Percentiles rank a stretch among this genome's conserved stretches.
Evolutionary conservation across 768 basidiomycete species (phyloP).

Genomic region (Leccinellum rugosiceps): DNA sequence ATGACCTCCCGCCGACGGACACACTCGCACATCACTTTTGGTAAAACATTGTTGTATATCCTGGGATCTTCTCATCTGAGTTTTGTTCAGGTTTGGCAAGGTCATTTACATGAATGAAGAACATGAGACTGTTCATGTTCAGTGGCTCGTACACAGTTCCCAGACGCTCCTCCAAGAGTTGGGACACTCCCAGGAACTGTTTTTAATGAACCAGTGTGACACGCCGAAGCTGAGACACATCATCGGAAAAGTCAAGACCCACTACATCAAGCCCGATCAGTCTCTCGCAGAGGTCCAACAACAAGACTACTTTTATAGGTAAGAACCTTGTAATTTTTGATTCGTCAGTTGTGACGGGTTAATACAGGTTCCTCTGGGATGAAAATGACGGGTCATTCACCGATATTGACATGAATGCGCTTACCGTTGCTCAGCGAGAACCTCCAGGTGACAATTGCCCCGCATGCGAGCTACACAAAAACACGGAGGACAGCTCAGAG

Average conservation of each 20-base stretch:
- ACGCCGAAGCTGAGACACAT: slow-evolving; percentile 18
- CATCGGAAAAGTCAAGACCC: slow-evolving; percentile 33
- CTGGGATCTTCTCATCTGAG: background rate
- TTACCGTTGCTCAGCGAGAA: slow-evolving; percentile 5
- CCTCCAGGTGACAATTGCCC: slow-evolving; percentile 52
- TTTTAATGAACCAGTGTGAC: slow-evolving; percentile 55
- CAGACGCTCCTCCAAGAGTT: slow-evolving; percentile 60
- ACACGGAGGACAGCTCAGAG: slow-evolving; percentile 32
- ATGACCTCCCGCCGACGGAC: slow-evolving; percentile 36
- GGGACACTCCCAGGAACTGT: slow-evolving; percentile 62
- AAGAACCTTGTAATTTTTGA: background rate
- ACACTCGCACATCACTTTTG: slow-evolving; percentile 62
- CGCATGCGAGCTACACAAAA: slow-evolving; percentile 38
- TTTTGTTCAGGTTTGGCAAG: slow-evolving; percentile 57
- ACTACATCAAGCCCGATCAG: slow-evolving; percentile 29
- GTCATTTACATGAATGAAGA: slow-evolving; percentile 52
- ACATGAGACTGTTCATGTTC: slow-evolving; percentile 52
- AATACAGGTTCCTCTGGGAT: slow-evolving; percentile 49
- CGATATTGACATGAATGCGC: slow-evolving; percentile 33
- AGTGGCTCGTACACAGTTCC: slow-evolving; percentile 72
- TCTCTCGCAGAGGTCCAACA: slow-evolving; percentile 25
- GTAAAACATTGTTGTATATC: slow-evolving; percentile 31
- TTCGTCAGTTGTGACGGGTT: slow-evolving; percentile 1
- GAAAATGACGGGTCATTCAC: slow-evolving; percentile 44
- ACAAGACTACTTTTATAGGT: slow-evolving; percentile 60